Conservation (phyloP, 148 eudicot species). For the Nyssa sinensis region DNA sequence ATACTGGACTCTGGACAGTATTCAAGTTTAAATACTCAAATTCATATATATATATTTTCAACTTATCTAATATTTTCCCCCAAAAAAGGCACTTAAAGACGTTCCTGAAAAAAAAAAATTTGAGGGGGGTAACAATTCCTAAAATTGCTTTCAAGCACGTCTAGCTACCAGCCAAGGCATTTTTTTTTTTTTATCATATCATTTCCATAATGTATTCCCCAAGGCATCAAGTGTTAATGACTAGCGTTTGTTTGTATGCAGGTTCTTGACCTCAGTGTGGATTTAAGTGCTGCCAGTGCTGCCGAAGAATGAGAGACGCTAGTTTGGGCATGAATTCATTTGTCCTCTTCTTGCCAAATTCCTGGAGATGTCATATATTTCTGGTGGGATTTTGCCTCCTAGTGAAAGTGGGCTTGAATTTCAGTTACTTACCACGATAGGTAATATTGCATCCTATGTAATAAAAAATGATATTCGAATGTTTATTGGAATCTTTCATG, state of each 20-base stretch:
- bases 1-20: background rate
- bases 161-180: background rate
- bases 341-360: background rate
- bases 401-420: background rate
- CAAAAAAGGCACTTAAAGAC: too few relatives aligned
- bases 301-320: slow-evolving; percentile 69
- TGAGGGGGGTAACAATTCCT: background rate
- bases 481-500: background rate
- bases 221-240: background rate
- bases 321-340: background rate
- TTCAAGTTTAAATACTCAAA: background rate
- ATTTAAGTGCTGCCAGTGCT: slow-evolving; percentile 93
- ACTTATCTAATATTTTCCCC: background rate
- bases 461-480: background rate
- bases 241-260: slow-evolving; percentile 15
- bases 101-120: background rate
- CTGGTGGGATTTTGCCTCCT: background rate
- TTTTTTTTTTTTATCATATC: too few relatives aligned
- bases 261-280: slow-evolving; percentile 90
- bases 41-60: background rate
- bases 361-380: background rate
- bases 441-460: background rate
- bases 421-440: too few relatives aligned
- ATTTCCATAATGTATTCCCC: background rate
- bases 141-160: background rate